Base-by-base conservation (phyloP, 208 protist species). In the Trypanosomatidae sp. region DNA sequence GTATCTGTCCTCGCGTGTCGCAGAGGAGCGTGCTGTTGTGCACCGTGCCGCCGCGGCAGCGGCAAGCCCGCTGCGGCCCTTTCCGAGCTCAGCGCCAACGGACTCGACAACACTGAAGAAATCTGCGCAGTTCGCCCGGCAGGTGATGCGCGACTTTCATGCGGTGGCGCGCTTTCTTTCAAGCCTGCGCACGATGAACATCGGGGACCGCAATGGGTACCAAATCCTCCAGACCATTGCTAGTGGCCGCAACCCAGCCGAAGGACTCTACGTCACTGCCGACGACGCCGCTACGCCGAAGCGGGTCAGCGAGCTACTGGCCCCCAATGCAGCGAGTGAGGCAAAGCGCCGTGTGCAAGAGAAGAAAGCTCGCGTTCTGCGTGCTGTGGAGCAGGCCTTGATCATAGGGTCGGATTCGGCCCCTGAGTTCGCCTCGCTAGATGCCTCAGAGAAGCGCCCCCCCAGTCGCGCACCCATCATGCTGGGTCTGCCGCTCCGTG, bases 101-200 rank as follows among this genome's bases (percentile, higher is more conserved):
- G 73, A 75, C 41, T 44, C 74, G 36, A 41, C 68, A 25, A 53
- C 73, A n/a, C 25, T 87, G 59, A 69, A 56, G 43, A 77, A 78
- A 71, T 47, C 66, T 12, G 74, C 73, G 43, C 58, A 64, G 8
- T 95, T 95, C 84, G 85, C 89, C 0, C 84, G 86, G 77, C 80
- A 85, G 56, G 83, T 92, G 15, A 80, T 91, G 81, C 59, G 77
- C n/a, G 87, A 95, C 79, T 84, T 88, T 62, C 71, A 86, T 62
- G 80, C 86, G 10, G 76, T 92, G 3, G 75, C 80, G 15, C 89
- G 86, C 69, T 94, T 93, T 74, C 66, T 93, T 22, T 69, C 78
- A 47, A 83, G 84, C 22, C 82, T 93, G 33, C 91, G 89, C n/a
- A 73, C 82, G n/a, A 92, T 95, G 83, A 71, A 91, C 43, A 82